Conservation (phyloP, 31 red algal species). For the Porphyra umbilicalis region DNA sequence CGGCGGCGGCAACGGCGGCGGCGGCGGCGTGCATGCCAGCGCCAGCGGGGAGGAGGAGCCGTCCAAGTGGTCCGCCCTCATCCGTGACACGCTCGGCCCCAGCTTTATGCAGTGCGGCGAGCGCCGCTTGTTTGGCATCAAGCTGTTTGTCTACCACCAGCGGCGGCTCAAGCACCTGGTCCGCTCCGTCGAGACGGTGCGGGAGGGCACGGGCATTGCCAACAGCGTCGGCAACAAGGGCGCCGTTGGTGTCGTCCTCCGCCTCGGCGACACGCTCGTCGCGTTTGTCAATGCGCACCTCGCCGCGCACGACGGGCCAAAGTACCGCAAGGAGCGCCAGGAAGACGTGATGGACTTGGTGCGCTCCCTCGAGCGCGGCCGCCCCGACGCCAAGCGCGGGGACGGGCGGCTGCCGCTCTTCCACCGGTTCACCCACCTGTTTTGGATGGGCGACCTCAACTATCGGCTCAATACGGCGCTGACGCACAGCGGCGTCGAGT, state of each 20-base stretch:
- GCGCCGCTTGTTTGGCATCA: conserved; percentile 49
- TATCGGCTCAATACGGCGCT: conserved; percentile 36
- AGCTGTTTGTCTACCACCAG: conserved; percentile 42
- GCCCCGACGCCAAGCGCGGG: not conserved
- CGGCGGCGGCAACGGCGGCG: not conserved
- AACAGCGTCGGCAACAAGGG: conserved; percentile 52
- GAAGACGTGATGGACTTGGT: conserved; percentile 40
- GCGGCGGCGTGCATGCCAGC: too few species aligned
- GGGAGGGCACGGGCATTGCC: conserved; percentile 42
- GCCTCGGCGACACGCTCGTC: conserved; percentile 31
- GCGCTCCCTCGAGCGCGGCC: conserved; percentile 25
- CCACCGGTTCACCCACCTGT: conserved; percentile 35
- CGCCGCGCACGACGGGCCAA: conserved; percentile 51
- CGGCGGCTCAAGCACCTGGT: conserved; percentile 7
- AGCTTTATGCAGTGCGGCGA: conserved; percentile 18
- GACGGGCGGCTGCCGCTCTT: conserved; percentile 11
- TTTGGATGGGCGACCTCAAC: conserved; percentile 62
- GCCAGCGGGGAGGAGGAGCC: not conserved
- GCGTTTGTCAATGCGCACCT: conserved; percentile 45
- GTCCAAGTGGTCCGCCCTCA: not conserved
- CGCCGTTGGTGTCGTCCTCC: conserved; percentile 31
- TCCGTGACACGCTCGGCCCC: not conserved
- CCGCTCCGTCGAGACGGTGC: conserved; percentile 1
- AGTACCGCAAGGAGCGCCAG: conserved; percentile 34
- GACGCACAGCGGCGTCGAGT: conserved; percentile 14